phyloP scores from a whole-genome alignment of 176 grass and related monocot genomes.

The Carex cristatella region DNA sequence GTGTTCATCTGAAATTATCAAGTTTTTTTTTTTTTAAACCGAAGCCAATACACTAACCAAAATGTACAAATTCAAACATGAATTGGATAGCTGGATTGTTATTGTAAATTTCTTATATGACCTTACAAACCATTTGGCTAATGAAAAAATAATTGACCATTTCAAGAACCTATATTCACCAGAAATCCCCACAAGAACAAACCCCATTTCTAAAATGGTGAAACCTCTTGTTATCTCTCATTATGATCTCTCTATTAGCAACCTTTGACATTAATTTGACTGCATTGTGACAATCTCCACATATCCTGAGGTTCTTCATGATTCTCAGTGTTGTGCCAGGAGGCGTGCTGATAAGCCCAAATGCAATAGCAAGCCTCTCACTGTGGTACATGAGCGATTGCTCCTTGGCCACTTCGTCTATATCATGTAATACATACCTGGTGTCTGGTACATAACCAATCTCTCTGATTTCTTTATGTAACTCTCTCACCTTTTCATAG shows the following conservation, averaged over 20 bases:
- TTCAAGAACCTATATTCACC: constrained; percentile 37
- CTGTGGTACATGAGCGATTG: constrained; percentile 92
- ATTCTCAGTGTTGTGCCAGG: constrained; percentile 59
- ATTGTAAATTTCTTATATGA: neutral
- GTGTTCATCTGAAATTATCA: neutral
- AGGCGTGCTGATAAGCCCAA: constrained; percentile 65
- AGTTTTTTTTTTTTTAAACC: too few species aligned
- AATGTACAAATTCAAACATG: neutral
- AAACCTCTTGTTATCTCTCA: constrained; percentile 89
- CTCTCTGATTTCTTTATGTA: constrained; percentile 67
- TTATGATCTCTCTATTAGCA: constrained; percentile 61
- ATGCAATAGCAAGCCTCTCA: constrained; percentile 80
- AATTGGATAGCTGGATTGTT: neutral
- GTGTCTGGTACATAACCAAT: constrained; percentile 81
- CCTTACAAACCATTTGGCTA: neutral
- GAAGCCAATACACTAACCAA: neutral
- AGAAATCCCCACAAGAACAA: constrained; percentile 84
- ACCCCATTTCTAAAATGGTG: constrained; percentile 78
- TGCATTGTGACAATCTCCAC: constrained; percentile 80
- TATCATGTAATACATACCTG: constrained; percentile 58
- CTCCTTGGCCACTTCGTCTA: constrained; percentile 69
- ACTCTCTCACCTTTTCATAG: constrained; percentile 55
- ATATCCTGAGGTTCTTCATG: constrained; percentile 94
- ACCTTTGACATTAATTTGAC: constrained; percentile 89
- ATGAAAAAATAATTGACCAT: neutral